Percentiles rank a stretch among this genome's conserved stretches.
phyloP scores from a whole-genome alignment of 2,329 filamentous ascomycete species.

The Ophiostoma quercus region DNA sequence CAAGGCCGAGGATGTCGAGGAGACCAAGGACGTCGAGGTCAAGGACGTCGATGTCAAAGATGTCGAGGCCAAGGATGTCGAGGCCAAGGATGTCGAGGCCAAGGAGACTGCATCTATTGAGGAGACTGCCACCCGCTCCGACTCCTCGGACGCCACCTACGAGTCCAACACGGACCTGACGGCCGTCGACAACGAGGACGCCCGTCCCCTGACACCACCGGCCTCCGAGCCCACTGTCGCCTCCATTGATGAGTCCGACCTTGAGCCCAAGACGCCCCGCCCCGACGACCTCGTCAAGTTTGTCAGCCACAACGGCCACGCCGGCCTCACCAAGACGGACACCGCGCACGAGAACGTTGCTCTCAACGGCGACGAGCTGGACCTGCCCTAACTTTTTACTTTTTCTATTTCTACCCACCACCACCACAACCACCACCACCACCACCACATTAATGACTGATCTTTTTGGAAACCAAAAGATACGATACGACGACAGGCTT shows the following conservation, averaged over 20 bases:
- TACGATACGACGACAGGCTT: not conserved
- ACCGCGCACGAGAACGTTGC: slow-evolving; percentile 8
- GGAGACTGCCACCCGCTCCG: not conserved
- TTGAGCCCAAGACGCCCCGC: slow-evolving; percentile 26
- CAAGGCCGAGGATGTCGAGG: too few relatives aligned
- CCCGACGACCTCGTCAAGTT: slow-evolving; percentile 21
- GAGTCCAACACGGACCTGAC: slow-evolving; percentile 19
- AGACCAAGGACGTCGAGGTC: too few relatives aligned
- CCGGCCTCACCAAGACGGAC: not conserved
- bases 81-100: not conserved
- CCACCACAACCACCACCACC: not conserved
- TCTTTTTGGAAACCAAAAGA: not conserved
- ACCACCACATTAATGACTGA: slow-evolving; percentile 16
- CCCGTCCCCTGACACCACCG: slow-evolving; percentile 15
- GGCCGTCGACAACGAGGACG: slow-evolving; percentile 2
- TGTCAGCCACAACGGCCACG: not conserved
- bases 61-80: not conserved
- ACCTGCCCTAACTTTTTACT: slow-evolving; percentile 11
- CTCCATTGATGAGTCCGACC: slow-evolving; percentile 25
- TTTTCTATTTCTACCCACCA: too few relatives aligned
- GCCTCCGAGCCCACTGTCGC: slow-evolving; percentile 22
- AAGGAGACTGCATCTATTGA: not conserved
- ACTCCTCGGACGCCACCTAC: slow-evolving; percentile 8
- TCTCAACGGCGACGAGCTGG: slow-evolving; percentile 19
- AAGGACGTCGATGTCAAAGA: not conserved